A percentile compares a stretch with the other conserved stretches of the same genome.
Conservation (phyloP, 2,329 filamentous ascomycete genomes). For the Escovopsis sp. region DNA sequence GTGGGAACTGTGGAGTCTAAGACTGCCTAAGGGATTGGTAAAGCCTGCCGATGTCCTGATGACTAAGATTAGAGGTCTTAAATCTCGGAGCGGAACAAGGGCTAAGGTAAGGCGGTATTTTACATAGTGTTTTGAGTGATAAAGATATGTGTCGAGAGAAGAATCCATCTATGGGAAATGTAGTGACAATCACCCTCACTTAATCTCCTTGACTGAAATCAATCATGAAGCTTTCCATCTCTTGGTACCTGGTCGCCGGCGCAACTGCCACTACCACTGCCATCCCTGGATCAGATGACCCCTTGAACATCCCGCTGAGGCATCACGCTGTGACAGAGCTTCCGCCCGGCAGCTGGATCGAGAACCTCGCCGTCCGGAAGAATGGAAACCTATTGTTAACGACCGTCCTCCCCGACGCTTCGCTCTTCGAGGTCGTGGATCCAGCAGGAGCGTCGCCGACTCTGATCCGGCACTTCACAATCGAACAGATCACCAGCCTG, state of each 20-base stretch:
- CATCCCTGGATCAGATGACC: no score
- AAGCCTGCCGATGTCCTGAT: no score
- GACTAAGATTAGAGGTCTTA: neutral
- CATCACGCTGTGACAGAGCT: neutral
- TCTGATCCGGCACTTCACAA: constrained; percentile 1
- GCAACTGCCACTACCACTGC: neutral
- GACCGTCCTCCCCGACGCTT: constrained; percentile 3
- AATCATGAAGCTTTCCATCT: neutral
- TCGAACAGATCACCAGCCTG: neutral
- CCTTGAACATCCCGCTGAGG: neutral
- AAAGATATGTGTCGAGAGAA: neutral
- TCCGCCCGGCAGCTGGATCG: constrained; percentile 2
- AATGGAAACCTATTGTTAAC: constrained; percentile 6
- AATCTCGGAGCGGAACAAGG: neutral
- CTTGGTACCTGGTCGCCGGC: neutral
- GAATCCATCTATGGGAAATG: neutral
- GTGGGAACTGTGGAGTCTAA: no score
- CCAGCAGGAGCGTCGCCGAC: neutral
- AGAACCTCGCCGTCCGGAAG: constrained; percentile 6
- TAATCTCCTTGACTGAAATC: no score
- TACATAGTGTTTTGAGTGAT: neutral
- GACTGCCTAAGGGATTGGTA: no score
- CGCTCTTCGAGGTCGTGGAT: constrained; percentile 2
- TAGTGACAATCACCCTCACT: neutral
- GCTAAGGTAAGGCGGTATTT: neutral